Base-by-base conservation (phyloP, 179 eudicot genomes). In the Beta lomatogona region DNA sequence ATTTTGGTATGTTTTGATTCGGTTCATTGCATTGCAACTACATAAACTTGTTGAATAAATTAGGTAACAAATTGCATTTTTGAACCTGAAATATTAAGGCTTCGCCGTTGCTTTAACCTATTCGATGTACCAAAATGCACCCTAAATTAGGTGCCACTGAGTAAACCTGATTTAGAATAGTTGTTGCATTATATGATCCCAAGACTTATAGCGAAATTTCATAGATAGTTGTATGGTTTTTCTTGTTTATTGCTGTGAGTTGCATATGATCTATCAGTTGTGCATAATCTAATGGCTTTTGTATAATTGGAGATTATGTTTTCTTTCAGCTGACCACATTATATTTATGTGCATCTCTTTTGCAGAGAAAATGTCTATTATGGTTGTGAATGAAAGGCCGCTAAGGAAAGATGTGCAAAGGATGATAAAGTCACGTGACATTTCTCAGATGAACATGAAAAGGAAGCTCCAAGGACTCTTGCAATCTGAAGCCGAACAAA, bases 291-390 rank as follows among this genome's bases (percentile, higher is more conserved):
- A 8, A 55, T 55, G 16, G 59, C 0, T 55, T 55, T 11, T 11
- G 14, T 19, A 3, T 10, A 64, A 6, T 28, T 0, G 13, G 28
- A 12, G 69, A 64, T 53, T 28, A 61, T 63, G 52, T 18, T 70
- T 55, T 77, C 6, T 36, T 4, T 67, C 18, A 48, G 9, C 9
- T 61, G 19, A 19, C 28, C 7, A 8, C 7, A 28, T 8, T 66
- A 36, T 12, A 58, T 11, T n/a, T 28, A 9, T 77, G 41, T 36
- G 41, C 41, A 36, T 3, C 5, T 22, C 5, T 46, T 52, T 48
- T 75, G 45, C 83, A 86, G 88, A 69, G 61, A 76, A 81, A 31
- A 83, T 86, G 86, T 71, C 85, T 19, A 76, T 68, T 7, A 16
- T 86, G 68, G 78, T 71, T 79, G 78, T 77, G 48, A 81, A 41